Percentiles rank a stretch among this genome's conserved stretches.
Conservation (phyloP, 2,329 filamentous ascomycete species). For the Pseudonectria foliicola region DNA sequence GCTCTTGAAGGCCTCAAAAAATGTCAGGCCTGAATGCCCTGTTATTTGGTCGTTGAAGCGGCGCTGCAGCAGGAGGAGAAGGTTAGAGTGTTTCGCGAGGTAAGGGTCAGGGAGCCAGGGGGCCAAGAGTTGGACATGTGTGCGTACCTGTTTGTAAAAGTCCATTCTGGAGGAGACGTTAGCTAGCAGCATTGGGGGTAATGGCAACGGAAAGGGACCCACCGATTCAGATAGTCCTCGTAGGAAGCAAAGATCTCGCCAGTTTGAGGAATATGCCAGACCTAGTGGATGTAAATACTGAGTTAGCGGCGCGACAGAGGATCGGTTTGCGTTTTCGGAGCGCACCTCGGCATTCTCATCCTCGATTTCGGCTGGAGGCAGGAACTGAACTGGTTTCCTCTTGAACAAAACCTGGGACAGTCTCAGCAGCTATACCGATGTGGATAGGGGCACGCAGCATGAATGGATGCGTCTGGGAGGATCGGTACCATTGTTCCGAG, state of each 20-base stretch:
- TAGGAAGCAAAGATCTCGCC: constrained; percentile 86
- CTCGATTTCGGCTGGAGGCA: constrained; percentile 63
- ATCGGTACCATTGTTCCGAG: constrained; percentile 16
- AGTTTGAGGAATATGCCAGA: constrained; percentile 87
- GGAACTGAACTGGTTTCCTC: constrained; percentile 84
- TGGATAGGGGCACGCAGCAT: not conserved
- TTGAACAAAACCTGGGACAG: constrained; percentile 77
- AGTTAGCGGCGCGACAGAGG: constrained; percentile 9
- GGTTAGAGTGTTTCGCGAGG: constrained; percentile 9
- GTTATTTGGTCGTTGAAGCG: constrained; percentile 95
- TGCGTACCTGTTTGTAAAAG: constrained; percentile 79
- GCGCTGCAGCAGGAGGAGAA: constrained; percentile 48
- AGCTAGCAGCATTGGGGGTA: constrained; percentile 4
- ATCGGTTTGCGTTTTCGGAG: constrained; percentile 13
- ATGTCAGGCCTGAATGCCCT: constrained; percentile 82
- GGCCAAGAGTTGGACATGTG: no score
- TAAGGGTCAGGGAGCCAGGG: no score
- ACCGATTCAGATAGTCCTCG: constrained; percentile 81
- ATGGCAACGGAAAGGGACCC: constrained; percentile 28
- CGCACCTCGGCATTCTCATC: constrained; percentile 79
- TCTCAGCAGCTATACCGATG: constrained; percentile 4
- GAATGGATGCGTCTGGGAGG: not conserved
- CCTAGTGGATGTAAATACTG: constrained; percentile 53
- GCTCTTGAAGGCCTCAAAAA: constrained; percentile 86
- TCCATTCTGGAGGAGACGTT: constrained; percentile 57